Percentiles rank a stretch among this genome's conserved stretches.
Conservation (phyloP, 768 basidiomycete species). For the Phlegmacium glaucopus region DNA sequence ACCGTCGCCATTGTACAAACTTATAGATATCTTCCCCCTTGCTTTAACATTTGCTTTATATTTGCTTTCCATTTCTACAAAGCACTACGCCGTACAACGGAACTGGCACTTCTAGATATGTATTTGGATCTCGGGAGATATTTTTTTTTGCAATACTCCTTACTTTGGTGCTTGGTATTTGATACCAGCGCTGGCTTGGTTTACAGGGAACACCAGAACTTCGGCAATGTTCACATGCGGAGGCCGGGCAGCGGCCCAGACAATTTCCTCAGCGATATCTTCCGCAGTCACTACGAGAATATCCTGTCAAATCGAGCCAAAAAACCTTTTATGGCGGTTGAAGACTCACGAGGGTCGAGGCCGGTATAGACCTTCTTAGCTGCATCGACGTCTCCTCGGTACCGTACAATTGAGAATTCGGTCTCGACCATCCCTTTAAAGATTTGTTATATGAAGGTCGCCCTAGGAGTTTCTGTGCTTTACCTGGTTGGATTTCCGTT, state of each 20-base stretch:
- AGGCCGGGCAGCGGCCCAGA: constrained; percentile 92
- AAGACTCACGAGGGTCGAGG: constrained; percentile 72
- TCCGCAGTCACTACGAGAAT: constrained; percentile 61
- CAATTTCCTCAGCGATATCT: constrained; percentile 97
- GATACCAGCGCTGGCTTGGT: constrained; percentile 70
- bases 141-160: constrained; percentile 17
- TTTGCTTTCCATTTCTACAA: too few relatives aligned
- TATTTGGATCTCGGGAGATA: constrained; percentile 8
- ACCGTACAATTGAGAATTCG: constrained; percentile 90
- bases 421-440: constrained; percentile 42
- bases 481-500: constrained; percentile 91
- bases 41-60: too few relatives aligned
- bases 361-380: constrained; percentile 93
- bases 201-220: constrained; percentile 71
- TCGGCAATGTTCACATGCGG: constrained; percentile 91
- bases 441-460: constrained; percentile 1
- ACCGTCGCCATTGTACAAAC: too few relatives aligned
- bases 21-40: too few relatives aligned
- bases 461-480: constrained; percentile 13
- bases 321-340: background rate
- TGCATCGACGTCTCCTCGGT: constrained; percentile 74
- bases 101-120: background rate
- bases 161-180: constrained; percentile 48
- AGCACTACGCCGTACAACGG: too few relatives aligned
- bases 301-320: background rate